These are phyloP conservation scores for Azolla pinnata DNA, from an alignment of 75 land plant genomes.

Conservation along the genomic window DNA sequence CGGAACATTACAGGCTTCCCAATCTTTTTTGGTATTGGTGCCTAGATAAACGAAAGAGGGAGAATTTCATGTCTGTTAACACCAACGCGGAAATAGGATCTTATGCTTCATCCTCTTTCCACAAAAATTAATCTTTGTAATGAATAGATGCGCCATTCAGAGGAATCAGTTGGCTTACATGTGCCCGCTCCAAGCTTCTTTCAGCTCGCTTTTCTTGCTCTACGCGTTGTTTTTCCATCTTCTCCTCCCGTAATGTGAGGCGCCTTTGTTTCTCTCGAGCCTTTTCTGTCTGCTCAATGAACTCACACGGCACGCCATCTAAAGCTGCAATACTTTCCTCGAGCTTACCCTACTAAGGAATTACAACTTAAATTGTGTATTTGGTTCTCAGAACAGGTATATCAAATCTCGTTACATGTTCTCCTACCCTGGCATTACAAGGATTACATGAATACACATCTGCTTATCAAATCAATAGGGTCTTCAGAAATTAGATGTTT, in stretches of 20 bases:
- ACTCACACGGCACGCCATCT: conserved; percentile 17
- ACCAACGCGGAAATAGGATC: no score
- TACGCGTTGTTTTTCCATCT: conserved; percentile 12
- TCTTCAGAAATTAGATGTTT: neutral
- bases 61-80: neutral
- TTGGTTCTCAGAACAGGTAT: no score
- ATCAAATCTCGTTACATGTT: no score
- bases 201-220: conserved; percentile 21
- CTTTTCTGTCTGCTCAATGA: conserved; percentile 20
- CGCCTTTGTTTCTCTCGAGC: conserved; percentile 29
- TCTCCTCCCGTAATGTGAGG: conserved; percentile 18
- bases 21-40: conserved; percentile 23
- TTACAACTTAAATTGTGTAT: no score
- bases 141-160: no score
- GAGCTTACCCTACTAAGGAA: conserved; percentile 15
- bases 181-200: conserved; percentile 22
- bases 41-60: conserved; percentile 9
- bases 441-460: neutral
- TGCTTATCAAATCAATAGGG: neutral
- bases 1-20: conserved; percentile 30
- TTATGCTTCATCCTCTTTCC: no score
- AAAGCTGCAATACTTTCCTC: conserved; percentile 18
- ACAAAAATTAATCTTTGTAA: neutral
- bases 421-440: neutral
- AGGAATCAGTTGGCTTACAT: conserved; percentile 8